Percentiles rank a stretch among this genome's conserved stretches.
Evolutionary conservation across 1,284 basidiomycete species (phyloP).

Genomic region (Boletus mariae): DNA sequence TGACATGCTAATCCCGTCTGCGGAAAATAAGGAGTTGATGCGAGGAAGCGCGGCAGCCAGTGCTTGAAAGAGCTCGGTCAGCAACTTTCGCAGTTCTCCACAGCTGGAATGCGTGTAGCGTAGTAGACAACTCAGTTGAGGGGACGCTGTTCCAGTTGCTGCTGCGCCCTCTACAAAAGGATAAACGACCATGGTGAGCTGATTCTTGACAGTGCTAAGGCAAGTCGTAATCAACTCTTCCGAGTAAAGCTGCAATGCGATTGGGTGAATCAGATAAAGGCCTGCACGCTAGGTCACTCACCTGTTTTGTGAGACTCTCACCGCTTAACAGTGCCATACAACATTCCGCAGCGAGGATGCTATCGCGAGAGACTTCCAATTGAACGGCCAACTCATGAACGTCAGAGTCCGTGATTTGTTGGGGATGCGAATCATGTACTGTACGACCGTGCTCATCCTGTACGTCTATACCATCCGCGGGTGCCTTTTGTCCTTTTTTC

Average conservation of each 20-base stretch:
- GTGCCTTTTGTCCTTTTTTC: conserved; percentile 25
- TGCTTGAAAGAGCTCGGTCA: conserved; percentile 66
- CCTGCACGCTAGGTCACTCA: conserved; percentile 32
- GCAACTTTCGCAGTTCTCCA: conserved; percentile 48
- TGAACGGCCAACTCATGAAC: conserved; percentile 45
- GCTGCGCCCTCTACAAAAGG: conserved; percentile 80
- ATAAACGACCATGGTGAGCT: conserved; percentile 77
- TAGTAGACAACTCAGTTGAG: conserved; percentile 54
- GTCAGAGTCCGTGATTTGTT: conserved; percentile 46
- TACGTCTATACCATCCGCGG: conserved; percentile 28
- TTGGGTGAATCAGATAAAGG: conserved; percentile 7
- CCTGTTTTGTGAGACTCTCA: conserved; percentile 81
- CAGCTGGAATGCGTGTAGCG: conserved; percentile 39
- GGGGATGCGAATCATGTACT: conserved; percentile 18
- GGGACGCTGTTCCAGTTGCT: conserved; percentile 39
- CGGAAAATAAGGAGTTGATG: conserved; percentile 64
- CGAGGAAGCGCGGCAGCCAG: conserved; percentile 64
- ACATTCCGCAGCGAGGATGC: conserved; percentile 78
- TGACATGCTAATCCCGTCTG: conserved; percentile 73
- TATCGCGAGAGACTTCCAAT: conserved; percentile 63
- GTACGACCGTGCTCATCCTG: conserved; percentile 24
- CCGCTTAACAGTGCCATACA: conserved; percentile 73
- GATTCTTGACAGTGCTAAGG: conserved; percentile 73
- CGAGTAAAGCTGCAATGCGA: conserved; percentile 66
- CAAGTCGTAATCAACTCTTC: conserved; percentile 87